Evolutionary conservation across 768 basidiomycete genomes (phyloP).

Genomic region (Mycena maculata): DNA sequence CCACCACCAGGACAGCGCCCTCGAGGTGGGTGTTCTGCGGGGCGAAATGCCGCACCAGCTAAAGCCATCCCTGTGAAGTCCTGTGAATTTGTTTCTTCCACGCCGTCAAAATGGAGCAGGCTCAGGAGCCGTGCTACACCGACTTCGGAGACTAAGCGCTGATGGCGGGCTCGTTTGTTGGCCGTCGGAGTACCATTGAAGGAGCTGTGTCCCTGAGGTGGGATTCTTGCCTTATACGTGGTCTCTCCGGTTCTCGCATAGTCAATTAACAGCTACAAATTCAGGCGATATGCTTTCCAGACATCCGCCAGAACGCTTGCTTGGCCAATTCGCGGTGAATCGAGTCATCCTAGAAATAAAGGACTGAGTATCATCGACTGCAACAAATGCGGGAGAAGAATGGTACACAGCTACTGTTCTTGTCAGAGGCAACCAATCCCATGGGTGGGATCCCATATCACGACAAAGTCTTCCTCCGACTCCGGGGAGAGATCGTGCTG

Average conservation of each 20-base stretch:
- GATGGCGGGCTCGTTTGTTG: background rate
- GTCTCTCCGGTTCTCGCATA: background rate
- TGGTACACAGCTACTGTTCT: background rate
- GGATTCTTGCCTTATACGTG: too few species aligned
- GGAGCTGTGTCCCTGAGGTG: background rate
- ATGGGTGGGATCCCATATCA: too few species aligned
- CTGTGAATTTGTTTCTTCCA: background rate
- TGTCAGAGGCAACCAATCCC: too few species aligned
- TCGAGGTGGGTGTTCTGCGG: too few species aligned
- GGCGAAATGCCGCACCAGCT: too few species aligned
- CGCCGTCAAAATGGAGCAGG: background rate
- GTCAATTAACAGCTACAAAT: background rate
- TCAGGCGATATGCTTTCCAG: background rate
- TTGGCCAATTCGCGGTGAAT: background rate
- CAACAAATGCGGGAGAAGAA: background rate
- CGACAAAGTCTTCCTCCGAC: too few species aligned
- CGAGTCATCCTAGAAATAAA: constrained; percentile 13
- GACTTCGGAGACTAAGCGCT: background rate
- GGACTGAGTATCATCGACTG: background rate
- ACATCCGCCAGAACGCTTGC: background rate
- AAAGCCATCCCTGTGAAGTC: too few species aligned
- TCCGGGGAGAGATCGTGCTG: too few species aligned
- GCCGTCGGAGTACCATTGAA: background rate
- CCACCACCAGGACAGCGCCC: too few species aligned
- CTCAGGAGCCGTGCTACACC: background rate